These are phyloP conservation scores for Selaginella tamariscina DNA, from an alignment of 75 land plant species.

Conservation along the genomic window DNA sequence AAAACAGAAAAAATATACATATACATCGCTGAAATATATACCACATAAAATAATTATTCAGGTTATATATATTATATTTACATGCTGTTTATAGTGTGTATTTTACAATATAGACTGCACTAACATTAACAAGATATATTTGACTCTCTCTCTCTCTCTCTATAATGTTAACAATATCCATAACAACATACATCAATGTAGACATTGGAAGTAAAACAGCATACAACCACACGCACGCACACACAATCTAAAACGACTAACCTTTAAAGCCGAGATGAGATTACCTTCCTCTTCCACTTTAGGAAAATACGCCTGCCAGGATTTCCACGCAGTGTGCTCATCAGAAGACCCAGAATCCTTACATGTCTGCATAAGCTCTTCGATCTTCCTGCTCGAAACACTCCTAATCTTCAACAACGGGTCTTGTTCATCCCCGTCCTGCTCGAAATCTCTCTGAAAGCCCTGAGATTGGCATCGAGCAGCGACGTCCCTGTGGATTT, in stretches of 20 bases:
- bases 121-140: background rate
- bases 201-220: background rate
- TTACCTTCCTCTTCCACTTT: conserved; percentile 68
- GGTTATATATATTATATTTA: background rate
- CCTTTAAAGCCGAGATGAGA: conserved; percentile 56
- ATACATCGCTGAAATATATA: background rate
- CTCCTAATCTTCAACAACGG: background rate
- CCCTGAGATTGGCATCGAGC: background rate
- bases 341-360: background rate
- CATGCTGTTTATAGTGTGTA: background rate
- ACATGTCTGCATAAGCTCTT: background rate
- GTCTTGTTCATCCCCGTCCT: background rate
- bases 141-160: too few species aligned
- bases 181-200: background rate
- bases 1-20: conserved; percentile 4
- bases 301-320: conserved; percentile 66
- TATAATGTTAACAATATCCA: background rate
- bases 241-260: conserved; percentile 6
- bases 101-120: background rate
- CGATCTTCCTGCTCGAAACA: background rate
- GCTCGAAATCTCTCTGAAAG: background rate
- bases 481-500: background rate
- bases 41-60: background rate
- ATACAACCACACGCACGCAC: background rate
- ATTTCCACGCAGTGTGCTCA: conserved; percentile 56